phyloP scores from a whole-genome alignment of 1,284 basidiomycete genomes.

The Tilletia caries region DNA sequence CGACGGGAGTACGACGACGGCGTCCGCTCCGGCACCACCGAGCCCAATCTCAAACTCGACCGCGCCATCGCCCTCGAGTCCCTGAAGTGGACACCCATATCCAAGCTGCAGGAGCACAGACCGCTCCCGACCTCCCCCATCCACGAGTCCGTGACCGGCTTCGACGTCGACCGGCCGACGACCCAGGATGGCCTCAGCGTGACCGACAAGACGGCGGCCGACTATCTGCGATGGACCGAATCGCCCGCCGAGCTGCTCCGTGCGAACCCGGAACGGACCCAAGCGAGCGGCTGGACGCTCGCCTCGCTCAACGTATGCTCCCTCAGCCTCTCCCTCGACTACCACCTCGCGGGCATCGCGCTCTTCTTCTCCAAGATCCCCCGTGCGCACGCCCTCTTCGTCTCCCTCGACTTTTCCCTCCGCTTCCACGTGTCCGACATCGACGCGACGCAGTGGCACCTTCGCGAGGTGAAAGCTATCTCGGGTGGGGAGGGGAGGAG shows the following conservation, averaged over 20 bases:
- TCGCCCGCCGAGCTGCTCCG: background rate
- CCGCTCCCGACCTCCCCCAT: background rate
- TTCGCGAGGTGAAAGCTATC: conserved; percentile 12
- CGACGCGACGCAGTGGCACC: conserved; percentile 13
- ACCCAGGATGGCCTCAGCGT: background rate
- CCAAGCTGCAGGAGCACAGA: background rate
- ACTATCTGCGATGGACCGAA: background rate
- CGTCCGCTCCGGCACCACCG: background rate
- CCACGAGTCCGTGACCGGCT: background rate
- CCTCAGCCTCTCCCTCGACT: background rate
- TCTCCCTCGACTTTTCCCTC: conserved; percentile 16
- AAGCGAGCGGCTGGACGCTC: background rate
- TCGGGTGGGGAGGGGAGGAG: background rate
- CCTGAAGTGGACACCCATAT: background rate
- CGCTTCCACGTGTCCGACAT: conserved; percentile 14
- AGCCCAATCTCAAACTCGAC: background rate
- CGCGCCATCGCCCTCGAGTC: background rate
- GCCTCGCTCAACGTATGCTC: background rate
- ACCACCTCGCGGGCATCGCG: background rate
- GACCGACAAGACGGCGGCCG: conserved; percentile 7
- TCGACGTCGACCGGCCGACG: background rate
- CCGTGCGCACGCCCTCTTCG: background rate
- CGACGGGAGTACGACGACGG: background rate
- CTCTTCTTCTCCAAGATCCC: conserved; percentile 1
- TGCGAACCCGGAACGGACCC: background rate